Percentiles rank a stretch among this genome's conserved stretches.
These are phyloP conservation scores for Mangifera indica DNA, from an alignment of 345 rosid genomes.

Conservation along the genomic window DNA sequence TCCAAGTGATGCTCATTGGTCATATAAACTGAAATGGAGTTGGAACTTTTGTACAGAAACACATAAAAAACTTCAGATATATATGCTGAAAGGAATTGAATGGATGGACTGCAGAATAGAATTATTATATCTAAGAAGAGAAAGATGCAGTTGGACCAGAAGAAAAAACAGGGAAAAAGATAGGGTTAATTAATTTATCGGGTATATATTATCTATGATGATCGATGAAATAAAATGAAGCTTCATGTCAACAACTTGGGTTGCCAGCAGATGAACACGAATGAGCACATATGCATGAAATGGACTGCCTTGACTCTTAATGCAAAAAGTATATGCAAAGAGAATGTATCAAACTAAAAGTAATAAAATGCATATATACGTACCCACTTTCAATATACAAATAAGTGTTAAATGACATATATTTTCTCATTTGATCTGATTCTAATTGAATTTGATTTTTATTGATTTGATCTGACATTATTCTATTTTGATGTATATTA, in stretches of 20 bases:
- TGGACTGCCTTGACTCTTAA: conserved; percentile 16
- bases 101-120: neutral
- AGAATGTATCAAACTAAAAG: conserved; percentile 4
- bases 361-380: conserved; percentile 1
- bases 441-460: too few relatives aligned
- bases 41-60: conserved; percentile 4
- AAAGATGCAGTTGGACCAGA: conserved; percentile 6
- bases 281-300: conserved; percentile 38
- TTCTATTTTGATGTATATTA: too few relatives aligned
- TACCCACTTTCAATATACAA: too few relatives aligned
- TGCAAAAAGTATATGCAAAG: neutral
- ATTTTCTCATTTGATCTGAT: too few relatives aligned
- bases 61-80: conserved; percentile 5
- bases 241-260: conserved; percentile 21
- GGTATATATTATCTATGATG: too few relatives aligned
- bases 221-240: too few relatives aligned
- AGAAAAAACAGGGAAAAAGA: conserved; percentile 18
- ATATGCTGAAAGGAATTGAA: conserved; percentile 16
- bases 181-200: neutral
- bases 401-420: too few relatives aligned
- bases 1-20: neutral
- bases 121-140: too few relatives aligned
- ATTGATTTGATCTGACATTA: too few relatives aligned
- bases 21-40: neutral
- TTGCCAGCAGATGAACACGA: conserved; percentile 27